Percentiles rank a stretch among this genome's conserved stretches.
phyloP scores from a whole-genome alignment of 108 stramenopile species.

The Licmophora abbreviata region DNA sequence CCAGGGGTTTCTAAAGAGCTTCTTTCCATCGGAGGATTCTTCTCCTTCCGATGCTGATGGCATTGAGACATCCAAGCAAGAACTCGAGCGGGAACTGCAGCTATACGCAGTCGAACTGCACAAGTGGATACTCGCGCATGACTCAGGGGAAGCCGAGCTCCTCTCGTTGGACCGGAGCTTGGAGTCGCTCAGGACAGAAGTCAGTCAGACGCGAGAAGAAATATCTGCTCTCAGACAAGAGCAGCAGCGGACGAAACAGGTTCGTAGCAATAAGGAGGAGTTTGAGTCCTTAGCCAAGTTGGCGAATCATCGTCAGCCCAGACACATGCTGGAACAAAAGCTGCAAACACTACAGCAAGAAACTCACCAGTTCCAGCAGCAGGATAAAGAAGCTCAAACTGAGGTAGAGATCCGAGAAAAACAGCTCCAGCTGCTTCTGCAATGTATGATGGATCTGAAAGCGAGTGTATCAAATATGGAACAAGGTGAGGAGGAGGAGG shows the following conservation, averaged over 20 bases:
- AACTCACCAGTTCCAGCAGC: constrained; percentile 6
- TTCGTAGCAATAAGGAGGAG: constrained; percentile 14
- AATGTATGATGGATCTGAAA: constrained; percentile 38
- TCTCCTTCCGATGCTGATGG: too few relatives aligned
- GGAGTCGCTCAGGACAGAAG: too few relatives aligned
- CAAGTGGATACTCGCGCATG: constrained; percentile 9
- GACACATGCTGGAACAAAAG: constrained; percentile 7
- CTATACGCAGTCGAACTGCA: constrained; percentile 25
- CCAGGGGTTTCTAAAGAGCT: constrained; percentile 4
- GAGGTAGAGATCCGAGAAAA: constrained; percentile 14
- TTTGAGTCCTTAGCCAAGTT: constrained; percentile 35
- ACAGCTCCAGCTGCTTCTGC: constrained; percentile 39
- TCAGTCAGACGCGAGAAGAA: constrained; percentile 8
- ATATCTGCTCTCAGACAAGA: constrained; percentile 8
- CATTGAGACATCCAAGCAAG: constrained; percentile 20
- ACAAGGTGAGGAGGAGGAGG: constrained; percentile 8
- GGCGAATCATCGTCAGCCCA: constrained; percentile 13
- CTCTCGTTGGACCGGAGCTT: constrained; percentile 6
- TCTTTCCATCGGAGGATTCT: background rate
- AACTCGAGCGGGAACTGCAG: constrained; percentile 23
- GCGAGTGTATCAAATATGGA: constrained; percentile 17
- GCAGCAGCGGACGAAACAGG: constrained; percentile 9
- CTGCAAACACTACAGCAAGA: constrained; percentile 10
- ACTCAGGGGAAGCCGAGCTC: constrained; percentile 2
- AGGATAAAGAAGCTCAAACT: constrained; percentile 3